Evolutionary conservation across 768 basidiomycete species (phyloP), one percentile per base, ranked within the genome.

Genomic region (Mycena pura): DNA sequence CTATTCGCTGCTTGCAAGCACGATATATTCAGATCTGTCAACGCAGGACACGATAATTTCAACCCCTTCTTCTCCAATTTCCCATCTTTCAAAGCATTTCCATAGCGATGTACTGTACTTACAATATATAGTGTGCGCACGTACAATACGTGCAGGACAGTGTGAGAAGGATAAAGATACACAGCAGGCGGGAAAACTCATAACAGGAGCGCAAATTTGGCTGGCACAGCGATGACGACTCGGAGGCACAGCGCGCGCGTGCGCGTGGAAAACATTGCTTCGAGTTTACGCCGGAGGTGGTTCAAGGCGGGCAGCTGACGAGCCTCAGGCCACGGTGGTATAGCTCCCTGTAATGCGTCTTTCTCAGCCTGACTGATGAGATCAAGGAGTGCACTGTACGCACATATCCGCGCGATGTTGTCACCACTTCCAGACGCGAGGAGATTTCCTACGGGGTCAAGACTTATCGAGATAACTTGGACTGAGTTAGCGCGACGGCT

Each of bases 371-470:
- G 25, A 22, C n/a, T 22, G 10, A 24, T 21, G 39, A 31, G 43
- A 6, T 15, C 11, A 32, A 8, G 6, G 36, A 3, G 21, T n/a
- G 19, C 11, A 6, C 15, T 15, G 9, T 6, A 78, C 82, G 54
- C 52, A 84, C 84, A 85, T 76, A 85, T 84, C 65, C 82, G 76
- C 13, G 83, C 83, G 56, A 80, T 78, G 75, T 80, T 82, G 65
- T 85, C 84, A 14, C 84, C 84, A 63, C 82, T 82, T 1, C 83
- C 84, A 9, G 83, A 83, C 13, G 83, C 84, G 41, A 85, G 70
- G 8, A 80, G 71, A 58, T 77, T 80, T 27, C 78, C 79, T 13
- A 77, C 74, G 4, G 80, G 80, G 63, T 77, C 81, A 45, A 85
- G 65, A 61, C 83, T 82, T 52, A 84, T 79, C 32, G 80, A 82